Conservation (phyloP, 176 grass and related monocot species). For the Olyra latifolia region DNA sequence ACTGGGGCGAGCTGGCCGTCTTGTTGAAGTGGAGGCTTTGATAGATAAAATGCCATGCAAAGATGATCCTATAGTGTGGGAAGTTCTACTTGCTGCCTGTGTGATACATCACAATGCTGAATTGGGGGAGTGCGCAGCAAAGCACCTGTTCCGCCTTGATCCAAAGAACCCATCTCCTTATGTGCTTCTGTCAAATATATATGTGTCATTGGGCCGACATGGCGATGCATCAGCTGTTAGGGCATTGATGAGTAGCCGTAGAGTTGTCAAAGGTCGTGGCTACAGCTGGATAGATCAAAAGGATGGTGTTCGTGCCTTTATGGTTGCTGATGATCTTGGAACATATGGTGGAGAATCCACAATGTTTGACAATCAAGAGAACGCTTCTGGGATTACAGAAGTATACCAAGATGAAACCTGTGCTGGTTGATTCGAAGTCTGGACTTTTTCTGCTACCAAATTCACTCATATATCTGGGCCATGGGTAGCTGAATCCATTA, state of each 20-base stretch:
- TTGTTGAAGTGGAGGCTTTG: slow-evolving; percentile 62
- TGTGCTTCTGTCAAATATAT: slow-evolving; percentile 94
- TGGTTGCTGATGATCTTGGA: slow-evolving; percentile 64
- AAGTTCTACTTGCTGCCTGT: slow-evolving; percentile 82
- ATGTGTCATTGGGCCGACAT: slow-evolving; percentile 67
- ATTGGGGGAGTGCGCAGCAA: slow-evolving; percentile 62
- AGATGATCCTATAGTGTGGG: slow-evolving; percentile 80
- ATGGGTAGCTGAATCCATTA: slow-evolving; percentile 8
- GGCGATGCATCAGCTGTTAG: slow-evolving; percentile 67
- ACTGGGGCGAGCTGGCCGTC: slow-evolving; percentile 66
- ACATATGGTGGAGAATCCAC: slow-evolving; percentile 20
- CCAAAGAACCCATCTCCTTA: slow-evolving; percentile 76
- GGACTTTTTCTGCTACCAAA: slow-evolving; percentile 5
- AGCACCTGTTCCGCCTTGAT: slow-evolving; percentile 67
- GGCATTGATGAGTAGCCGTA: slow-evolving; percentile 63
- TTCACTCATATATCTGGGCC: neutral
- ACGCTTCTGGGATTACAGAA: slow-evolving; percentile 15
- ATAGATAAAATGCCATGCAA: slow-evolving; percentile 63
- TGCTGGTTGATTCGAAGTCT: slow-evolving; percentile 32
- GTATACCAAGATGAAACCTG: slow-evolving; percentile 27
- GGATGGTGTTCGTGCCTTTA: slow-evolving; percentile 57
- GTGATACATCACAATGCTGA: slow-evolving; percentile 70
- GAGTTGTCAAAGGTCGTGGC: slow-evolving; percentile 69
- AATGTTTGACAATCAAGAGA: neutral
- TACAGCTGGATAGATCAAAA: slow-evolving; percentile 84